phyloP scores from a whole-genome alignment of 2,329 filamentous ascomycete species.

The Ascochyta lentis region DNA sequence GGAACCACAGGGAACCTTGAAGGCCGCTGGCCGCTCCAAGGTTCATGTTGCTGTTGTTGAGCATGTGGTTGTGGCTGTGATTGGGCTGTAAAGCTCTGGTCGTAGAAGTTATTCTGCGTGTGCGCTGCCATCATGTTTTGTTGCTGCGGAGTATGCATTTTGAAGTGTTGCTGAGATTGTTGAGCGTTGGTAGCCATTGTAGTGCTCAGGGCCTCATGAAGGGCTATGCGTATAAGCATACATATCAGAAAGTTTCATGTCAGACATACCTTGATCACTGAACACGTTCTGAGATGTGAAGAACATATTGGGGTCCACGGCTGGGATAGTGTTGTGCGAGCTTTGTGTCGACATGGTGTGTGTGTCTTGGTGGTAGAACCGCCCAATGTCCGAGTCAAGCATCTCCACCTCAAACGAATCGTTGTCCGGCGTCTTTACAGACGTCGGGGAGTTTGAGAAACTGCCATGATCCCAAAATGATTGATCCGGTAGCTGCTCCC shows the following conservation, averaged over 20 bases:
- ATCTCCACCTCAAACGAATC: conserved; percentile 43
- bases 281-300: conserved; percentile 30
- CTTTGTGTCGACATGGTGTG: conserved; percentile 35
- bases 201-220: conserved; percentile 33
- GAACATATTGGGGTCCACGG: conserved; percentile 31
- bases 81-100: conserved; percentile 30
- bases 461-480: conserved; percentile 44
- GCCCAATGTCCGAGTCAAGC: conserved; percentile 40
- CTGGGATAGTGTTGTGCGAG: conserved; percentile 29
- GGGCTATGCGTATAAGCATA: conserved; percentile 30
- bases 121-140: conserved; percentile 26
- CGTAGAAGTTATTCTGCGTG: conserved; percentile 25
- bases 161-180: conserved; percentile 31
- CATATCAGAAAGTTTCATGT: neutral
- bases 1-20: conserved; percentile 36
- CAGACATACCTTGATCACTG: conserved; percentile 32
- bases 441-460: conserved; percentile 45
- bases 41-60: conserved; percentile 37
- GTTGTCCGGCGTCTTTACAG: conserved; percentile 44
- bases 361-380: conserved; percentile 36
- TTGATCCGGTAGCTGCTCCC: conserved; percentile 39
- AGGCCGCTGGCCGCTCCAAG: conserved; percentile 43
- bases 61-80: neutral
- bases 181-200: conserved; percentile 29
- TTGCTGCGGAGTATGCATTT: conserved; percentile 22